Conservation (phyloP, 106 monocot species). For the Iris macrosiphon region DNA sequence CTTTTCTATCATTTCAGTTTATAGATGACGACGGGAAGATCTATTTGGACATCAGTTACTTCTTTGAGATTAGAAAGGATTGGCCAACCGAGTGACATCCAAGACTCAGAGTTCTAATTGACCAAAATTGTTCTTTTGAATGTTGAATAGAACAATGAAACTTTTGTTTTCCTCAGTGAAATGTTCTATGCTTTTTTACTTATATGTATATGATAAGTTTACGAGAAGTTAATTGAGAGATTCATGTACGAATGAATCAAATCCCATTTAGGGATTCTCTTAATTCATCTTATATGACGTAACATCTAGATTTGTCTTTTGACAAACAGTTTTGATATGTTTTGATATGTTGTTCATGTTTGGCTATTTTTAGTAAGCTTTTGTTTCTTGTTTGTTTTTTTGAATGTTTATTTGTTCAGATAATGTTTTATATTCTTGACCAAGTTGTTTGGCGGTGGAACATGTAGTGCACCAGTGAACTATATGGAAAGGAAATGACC, state of each 20-base stretch:
- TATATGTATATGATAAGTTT: not conserved
- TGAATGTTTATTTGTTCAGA: too few relatives aligned
- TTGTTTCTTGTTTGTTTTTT: too few relatives aligned
- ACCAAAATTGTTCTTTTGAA: constrained; percentile 3
- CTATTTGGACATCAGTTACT: constrained; percentile 24
- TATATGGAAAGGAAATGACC: too few relatives aligned
- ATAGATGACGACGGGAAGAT: constrained; percentile 24
- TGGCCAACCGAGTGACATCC: not conserved
- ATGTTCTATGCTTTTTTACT: not conserved
- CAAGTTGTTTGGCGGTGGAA: too few relatives aligned
- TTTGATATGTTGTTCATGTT: too few relatives aligned
- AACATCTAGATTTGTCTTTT: too few relatives aligned
- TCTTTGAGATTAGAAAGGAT: constrained; percentile 26
- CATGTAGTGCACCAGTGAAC: too few relatives aligned
- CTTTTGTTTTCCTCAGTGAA: not conserved
- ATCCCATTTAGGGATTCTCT: not conserved
- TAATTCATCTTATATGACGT: not conserved
- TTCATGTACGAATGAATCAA: not conserved
- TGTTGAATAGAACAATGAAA: not conserved
- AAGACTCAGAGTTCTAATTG: not conserved
- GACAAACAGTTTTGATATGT: too few relatives aligned
- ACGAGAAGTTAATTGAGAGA: not conserved
- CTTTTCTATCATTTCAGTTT: constrained; percentile 11
- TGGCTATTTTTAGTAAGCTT: too few relatives aligned
- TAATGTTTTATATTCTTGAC: too few relatives aligned